Evolutionary conservation across 2,329 filamentous ascomycete genomes (phyloP).

Genomic region (Metarhizium robertsii): DNA sequence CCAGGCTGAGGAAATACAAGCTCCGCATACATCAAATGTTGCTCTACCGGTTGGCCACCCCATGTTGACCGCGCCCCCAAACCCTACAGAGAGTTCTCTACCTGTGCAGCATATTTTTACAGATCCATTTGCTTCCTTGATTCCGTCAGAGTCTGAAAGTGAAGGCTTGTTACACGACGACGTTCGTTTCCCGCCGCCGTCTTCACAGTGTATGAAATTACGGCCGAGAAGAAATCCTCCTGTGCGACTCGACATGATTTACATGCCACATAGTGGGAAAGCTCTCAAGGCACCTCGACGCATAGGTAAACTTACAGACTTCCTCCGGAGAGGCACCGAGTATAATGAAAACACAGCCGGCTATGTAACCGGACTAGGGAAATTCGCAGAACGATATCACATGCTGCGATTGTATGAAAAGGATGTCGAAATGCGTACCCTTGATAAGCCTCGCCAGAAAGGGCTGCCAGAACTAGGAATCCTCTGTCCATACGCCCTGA

Average conservation of each 20-base stretch:
- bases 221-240: neutral
- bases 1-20: neutral
- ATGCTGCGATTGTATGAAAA: slow-evolving; percentile 40
- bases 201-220: slow-evolving; percentile 1
- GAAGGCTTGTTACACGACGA: neutral
- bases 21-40: neutral
- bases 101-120: neutral
- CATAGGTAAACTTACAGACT: slow-evolving; percentile 8
- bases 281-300: slow-evolving; percentile 11
- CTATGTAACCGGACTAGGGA: neutral
- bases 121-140: neutral
- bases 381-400: slow-evolving; percentile 15
- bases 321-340: slow-evolving; percentile 12
- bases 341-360: slow-evolving; percentile 7
- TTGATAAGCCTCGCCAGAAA: slow-evolving; percentile 14
- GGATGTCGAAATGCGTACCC: slow-evolving; percentile 37
- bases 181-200: neutral
- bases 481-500: slow-evolving; percentile 21
- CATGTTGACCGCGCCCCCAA: neutral
- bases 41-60: neutral
- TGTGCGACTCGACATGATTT: slow-evolving; percentile 21
- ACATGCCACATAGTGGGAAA: slow-evolving; percentile 23
- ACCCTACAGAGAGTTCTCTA: neutral
- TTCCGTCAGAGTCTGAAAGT: neutral
- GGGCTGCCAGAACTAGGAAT: slow-evolving; percentile 18